Evolutionary conservation across 495 filamentous ascomycete species (phyloP), one percentile per base, ranked within the genome.

Genomic region (Penicillium nucicola): DNA sequence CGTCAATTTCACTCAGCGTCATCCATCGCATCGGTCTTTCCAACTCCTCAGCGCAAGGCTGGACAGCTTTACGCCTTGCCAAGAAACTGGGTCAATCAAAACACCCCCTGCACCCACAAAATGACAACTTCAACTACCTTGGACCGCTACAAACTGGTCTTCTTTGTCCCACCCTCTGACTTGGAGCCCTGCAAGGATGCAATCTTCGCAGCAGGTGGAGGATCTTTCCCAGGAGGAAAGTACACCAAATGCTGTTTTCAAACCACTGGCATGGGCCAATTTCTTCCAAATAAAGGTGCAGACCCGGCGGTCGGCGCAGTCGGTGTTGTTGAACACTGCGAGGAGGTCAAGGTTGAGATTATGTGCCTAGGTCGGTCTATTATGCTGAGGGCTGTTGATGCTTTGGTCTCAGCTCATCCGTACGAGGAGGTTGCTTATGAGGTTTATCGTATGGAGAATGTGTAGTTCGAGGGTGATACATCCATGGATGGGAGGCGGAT

Each of bases 361-460:
- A 58, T 82, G 64, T 83, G 80, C 61, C 46, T 77, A 9, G 77
- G 78, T 2, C 62, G 66, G 48, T 62, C 74, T 39, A 65, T 77
- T 37, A 77, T 77, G 68, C 47, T 67, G 28, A 61, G 68, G 32
- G 74, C 72, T 2, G 74, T 78, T 30, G 50, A 70, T 39, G 70
- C 65, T 37, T 51, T 77, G 58, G 25, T 68, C 10, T 84, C 83
- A 57, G 78, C 83, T 18, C 88, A 92, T 79, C 89, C 88, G 19
- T 92, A 92, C 60, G 88, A 91, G 59, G 84, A 87, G 60, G 79
- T 81, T 12, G 77, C 83, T 1, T 92, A 92, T 75, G 79, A 85
- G 52, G 87, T 90, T 19, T 85, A 80, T 66, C 86, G 79, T 65
- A 61, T 90, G 58, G 86, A 92, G 67, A 77, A 86, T 71, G 78